Evolutionary conservation across 2,329 filamentous ascomycete genomes (phyloP).

Genomic region (Metarhizium humberi): DNA sequence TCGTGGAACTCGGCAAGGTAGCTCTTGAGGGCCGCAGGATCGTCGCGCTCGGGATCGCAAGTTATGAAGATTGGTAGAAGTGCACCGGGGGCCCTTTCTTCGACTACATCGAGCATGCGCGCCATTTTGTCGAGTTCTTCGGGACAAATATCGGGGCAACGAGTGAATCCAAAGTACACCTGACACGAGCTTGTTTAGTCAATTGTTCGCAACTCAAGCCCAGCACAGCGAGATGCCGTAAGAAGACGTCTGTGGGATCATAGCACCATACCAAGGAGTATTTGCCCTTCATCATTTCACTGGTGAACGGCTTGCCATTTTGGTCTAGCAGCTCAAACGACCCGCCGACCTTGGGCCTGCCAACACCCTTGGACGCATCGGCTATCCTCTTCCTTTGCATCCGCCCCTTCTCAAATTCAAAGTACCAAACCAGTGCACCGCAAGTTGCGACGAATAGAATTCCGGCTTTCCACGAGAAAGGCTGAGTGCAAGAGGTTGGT

Average conservation of each 20-base stretch:
- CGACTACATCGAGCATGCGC: constrained; percentile 73
- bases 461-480: constrained; percentile 90
- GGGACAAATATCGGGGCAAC: constrained; percentile 97
- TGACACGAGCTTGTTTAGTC: constrained; percentile 22
- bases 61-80: constrained; percentile 85
- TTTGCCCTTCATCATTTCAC: constrained; percentile 75
- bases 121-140: constrained; percentile 99
- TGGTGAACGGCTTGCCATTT: constrained; percentile 67
- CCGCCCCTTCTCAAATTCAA: constrained; percentile 84
- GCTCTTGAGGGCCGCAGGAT: constrained; percentile 69
- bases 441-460: constrained; percentile 75
- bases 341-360: constrained; percentile 86
- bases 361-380: constrained; percentile 87
- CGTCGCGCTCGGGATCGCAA: constrained; percentile 89
- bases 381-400: constrained; percentile 84
- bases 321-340: constrained; percentile 76
- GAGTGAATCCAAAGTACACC: constrained; percentile 98
- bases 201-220: not conserved
- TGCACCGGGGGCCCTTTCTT: constrained; percentile 38
- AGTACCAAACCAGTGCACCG: constrained; percentile 74
- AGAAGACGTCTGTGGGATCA: not conserved
- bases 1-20: constrained; percentile 91
- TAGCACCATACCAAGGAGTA: constrained; percentile 58
- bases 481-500: constrained; percentile 36
- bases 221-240: not conserved